Evolutionary conservation across 31 red algal species (phyloP).

Genomic region (Endocladia muricata): DNA sequence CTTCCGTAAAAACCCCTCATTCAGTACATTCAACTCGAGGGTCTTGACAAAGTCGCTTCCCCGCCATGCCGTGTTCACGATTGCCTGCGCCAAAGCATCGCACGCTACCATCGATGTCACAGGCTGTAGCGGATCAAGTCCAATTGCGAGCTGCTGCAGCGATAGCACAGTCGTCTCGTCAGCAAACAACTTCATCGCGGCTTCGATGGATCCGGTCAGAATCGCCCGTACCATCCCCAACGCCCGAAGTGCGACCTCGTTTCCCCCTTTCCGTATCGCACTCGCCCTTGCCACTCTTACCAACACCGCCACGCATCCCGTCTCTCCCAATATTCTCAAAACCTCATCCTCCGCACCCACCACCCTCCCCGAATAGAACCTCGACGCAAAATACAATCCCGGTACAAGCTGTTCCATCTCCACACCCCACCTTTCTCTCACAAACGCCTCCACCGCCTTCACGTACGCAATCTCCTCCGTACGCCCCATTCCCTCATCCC

Average conservation of each 20-base stretch:
- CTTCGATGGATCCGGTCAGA: not conserved
- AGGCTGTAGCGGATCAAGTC: not conserved
- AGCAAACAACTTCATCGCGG: not conserved
- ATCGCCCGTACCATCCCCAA: constrained; percentile 16
- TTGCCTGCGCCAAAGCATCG: constrained; percentile 25
- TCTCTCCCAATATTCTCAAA: constrained; percentile 15
- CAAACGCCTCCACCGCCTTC: constrained; percentile 23
- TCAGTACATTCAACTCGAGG: not conserved
- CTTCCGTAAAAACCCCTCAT: not conserved
- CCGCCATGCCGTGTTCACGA: constrained; percentile 24
- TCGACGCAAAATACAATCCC: constrained; percentile 38
- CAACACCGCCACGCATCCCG: constrained; percentile 18
- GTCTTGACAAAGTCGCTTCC: not conserved
- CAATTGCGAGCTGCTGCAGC: constrained; percentile 21
- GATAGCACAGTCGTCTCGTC: not conserved
- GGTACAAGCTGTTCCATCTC: constrained; percentile 16
- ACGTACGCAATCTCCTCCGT: constrained; percentile 41
- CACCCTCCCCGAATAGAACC: constrained; percentile 30
- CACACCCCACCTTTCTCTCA: not conserved
- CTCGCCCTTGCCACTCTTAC: constrained; percentile 29
- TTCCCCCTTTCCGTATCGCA: not conserved
- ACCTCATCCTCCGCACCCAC: not conserved
- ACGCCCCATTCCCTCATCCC: too few species aligned
- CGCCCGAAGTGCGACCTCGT: constrained; percentile 9
- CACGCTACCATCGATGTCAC: constrained; percentile 30